Evolutionary conservation across 495 filamentous ascomycete species (phyloP).

Genomic region (Bathelium albidoporum): DNA sequence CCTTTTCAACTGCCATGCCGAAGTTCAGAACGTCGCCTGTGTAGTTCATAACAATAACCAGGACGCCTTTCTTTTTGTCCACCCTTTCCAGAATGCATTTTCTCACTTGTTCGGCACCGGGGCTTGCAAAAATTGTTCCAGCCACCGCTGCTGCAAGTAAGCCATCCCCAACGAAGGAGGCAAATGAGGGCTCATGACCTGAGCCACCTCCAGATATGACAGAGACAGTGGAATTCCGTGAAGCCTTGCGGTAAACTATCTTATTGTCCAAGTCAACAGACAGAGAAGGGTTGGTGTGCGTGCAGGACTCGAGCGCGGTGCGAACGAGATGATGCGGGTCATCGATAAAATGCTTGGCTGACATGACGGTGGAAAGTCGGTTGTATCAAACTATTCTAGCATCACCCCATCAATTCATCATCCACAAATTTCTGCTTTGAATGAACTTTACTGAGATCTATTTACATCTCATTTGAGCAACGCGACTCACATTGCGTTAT

Average conservation of each 20-base stretch:
- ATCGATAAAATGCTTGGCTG: slow-evolving; percentile 84
- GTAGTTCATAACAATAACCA: slow-evolving; percentile 60
- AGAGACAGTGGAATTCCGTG: slow-evolving; percentile 49
- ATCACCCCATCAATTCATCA: background rate
- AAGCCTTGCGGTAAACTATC: slow-evolving; percentile 66
- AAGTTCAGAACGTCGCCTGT: slow-evolving; percentile 84
- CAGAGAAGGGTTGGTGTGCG: slow-evolving; percentile 76
- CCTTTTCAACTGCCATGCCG: slow-evolving; percentile 89
- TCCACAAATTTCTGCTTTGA: no score
- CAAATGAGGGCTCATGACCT: slow-evolving; percentile 88
- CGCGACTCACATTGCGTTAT: background rate
- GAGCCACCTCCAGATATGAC: slow-evolving; percentile 84
- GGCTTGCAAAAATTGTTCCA: slow-evolving; percentile 88
- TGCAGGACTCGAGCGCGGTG: slow-evolving; percentile 63
- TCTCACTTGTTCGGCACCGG: slow-evolving; percentile 77
- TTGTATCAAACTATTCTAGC: background rate
- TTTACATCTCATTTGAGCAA: no score
- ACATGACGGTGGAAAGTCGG: background rate
- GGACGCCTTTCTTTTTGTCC: slow-evolving; percentile 57
- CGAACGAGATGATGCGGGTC: slow-evolving; percentile 73
- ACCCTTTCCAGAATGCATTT: slow-evolving; percentile 63
- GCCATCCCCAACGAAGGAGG: slow-evolving; percentile 58
- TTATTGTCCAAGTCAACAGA: slow-evolving; percentile 75
- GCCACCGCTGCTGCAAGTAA: slow-evolving; percentile 79
- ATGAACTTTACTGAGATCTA: no score